Base-by-base conservation (phyloP, 1,284 basidiomycete species). In the Apiotrichum veenhuisii region DNA sequence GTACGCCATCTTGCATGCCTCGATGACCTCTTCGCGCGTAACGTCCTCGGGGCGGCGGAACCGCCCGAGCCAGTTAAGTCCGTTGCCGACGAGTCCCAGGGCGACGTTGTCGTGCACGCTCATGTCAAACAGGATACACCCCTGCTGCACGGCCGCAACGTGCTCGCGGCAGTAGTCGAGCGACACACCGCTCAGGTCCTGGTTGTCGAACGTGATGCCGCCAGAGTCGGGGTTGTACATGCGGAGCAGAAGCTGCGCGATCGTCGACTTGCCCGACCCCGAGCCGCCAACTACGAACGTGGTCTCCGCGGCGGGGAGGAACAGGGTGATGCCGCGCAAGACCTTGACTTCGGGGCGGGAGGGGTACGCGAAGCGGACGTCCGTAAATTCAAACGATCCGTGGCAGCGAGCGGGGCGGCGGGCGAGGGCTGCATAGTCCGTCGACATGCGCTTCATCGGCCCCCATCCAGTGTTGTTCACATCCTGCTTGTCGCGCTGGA, bases 231-330 rank as follows among this genome's bases (percentile, higher is more conserved):
- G 82, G 2, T 80, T 72, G 79, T 97, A 98, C 73, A 95, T 80
- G 11, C 88, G 82, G 23, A 93, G 80, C 0, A 98, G 81, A 2
- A 96, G 82, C 56, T 87, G 84, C 0, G 89, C 89, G 58, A 97
- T 82, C 0, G 92, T 97, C n/a, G 87, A 89, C 78, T 98, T 98
- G 40, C 94, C 93, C 1, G 87, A 89, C 2, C 94, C 93, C 2
- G 88, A 91, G 2, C 87, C 85, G 48, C 94, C 95, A 53, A 97
- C 90, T 66, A 98, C 87, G 77, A 92, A 97, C 0, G 94, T 96
- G 22, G 83, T 90, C 74, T 98, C 93, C 38, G 83, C 80, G 0
- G 90, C 83, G 1, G 92, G 88, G 47, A 98, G 83, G 80, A 80
- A 82, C 53, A 85, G 73, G 5, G 74, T 75, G 42, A 82, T 78